These are phyloP conservation scores for Ceratocystis variospora DNA, from an alignment of 2,329 filamentous ascomycete species.

Conservation along the genomic window DNA sequence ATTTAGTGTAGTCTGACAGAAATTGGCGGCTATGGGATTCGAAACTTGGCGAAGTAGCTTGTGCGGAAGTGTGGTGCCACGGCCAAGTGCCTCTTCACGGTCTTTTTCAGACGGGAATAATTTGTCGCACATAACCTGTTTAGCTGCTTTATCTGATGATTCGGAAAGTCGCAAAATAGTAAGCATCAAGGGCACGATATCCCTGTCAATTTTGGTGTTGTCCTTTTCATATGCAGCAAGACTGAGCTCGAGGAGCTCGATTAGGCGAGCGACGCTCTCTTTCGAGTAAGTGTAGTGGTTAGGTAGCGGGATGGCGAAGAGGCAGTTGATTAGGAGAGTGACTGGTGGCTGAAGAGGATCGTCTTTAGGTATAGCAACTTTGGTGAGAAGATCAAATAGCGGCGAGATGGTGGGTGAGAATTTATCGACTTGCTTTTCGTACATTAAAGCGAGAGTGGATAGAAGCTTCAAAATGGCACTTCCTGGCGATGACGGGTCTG, in stretches of 20 bases:
- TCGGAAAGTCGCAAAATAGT: conserved; percentile 19
- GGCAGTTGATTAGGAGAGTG: conserved; percentile 21
- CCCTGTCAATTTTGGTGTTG: conserved; percentile 14
- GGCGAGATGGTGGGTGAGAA: conserved; percentile 20
- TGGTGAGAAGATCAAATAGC: conserved; percentile 20
- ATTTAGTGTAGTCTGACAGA: conserved; percentile 61
- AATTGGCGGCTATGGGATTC: conserved; percentile 53
- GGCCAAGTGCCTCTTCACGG: conserved; percentile 62
- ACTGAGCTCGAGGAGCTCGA: conserved; percentile 12
- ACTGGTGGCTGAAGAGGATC: conserved; percentile 21
- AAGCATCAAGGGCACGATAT: conserved; percentile 17
- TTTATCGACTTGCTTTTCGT: conserved; percentile 19
- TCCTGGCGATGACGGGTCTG: conserved; percentile 20
- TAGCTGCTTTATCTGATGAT: conserved; percentile 22
- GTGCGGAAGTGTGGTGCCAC: conserved; percentile 58
- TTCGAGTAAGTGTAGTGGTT: conserved; percentile 19
- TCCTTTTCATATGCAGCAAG: conserved; percentile 14
- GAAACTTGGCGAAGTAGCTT: conserved; percentile 65
- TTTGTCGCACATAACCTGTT: conserved; percentile 46
- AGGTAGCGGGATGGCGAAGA: conserved; percentile 20
- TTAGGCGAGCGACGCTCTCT: conserved; percentile 9
- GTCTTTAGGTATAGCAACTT: conserved; percentile 16
- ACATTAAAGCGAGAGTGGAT: conserved; percentile 21
- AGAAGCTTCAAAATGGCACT: conserved; percentile 21
- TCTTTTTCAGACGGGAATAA: conserved; percentile 69